Evolutionary conservation across 345 rosid genomes (phyloP), one percentile per base, ranked within the genome.

Genomic region (Pugionium cornutum): DNA sequence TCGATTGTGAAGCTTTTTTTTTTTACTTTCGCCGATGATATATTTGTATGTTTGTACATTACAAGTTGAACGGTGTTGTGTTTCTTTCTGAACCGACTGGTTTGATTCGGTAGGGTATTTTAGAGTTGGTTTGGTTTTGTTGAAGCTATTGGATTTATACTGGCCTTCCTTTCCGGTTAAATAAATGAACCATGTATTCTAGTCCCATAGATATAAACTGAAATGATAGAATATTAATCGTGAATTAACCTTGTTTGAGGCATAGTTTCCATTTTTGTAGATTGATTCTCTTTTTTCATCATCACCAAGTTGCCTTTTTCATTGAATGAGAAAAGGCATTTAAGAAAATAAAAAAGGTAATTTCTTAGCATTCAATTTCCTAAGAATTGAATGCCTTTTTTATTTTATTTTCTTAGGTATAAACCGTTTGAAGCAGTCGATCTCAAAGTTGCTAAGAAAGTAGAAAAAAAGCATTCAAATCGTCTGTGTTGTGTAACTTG

Each of bases 281-380:
- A 18, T 3, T 33, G 40, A 25, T 10, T 30, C 4, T 7, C 34
- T 42, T 45, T 11, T 37, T 66, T 18, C 18, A 18, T 37, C 25
- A 18, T 57, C 49, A 58, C 40, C 66, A 68, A 68, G 58, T 59
- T 68, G 46, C 52, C 18, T 18, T 18, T 18, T 18, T 18, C 18
- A 18, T 18, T 18, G 18, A 18, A 18, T 18, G 18, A 18, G 18
- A 18, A 18, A 18, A 18, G 18, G 18, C 18, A 18, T 18, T 18
- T 18, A 18, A 18, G 18, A 18, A 18, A 18, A 18, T 18, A 18
- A 18, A 18, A 18, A 18, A 18, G 18, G 18, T 18, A 18, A 18
- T 18, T 18, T 18, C 18, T 18, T 18, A 18, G 18, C 18, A 18
- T 18, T 18, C 18, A 18, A 18, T 18, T 18, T 18, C 18, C 18